phyloP scores from a whole-genome alignment of 2,329 filamentous ascomycete species.

The Conoideocrella luteorostrata region DNA sequence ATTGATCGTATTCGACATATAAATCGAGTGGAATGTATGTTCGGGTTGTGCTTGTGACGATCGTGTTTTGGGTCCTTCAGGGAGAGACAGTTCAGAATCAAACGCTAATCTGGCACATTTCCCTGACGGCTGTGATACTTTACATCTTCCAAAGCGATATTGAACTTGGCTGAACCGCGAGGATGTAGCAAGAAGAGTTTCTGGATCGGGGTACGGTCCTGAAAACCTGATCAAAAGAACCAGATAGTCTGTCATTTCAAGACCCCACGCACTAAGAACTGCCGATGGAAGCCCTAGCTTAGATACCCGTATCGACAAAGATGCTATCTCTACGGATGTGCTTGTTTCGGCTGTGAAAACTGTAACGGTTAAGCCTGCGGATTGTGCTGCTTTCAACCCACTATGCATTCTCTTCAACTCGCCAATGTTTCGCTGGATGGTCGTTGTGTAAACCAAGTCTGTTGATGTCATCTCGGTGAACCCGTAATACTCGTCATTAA shows the following conservation, averaged over 20 bases:
- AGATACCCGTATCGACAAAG: slow-evolving; percentile 61
- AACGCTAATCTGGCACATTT: slow-evolving; percentile 49
- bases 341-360: slow-evolving; percentile 43
- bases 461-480: slow-evolving; percentile 6
- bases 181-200: slow-evolving; percentile 43
- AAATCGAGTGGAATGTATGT: slow-evolving; percentile 37
- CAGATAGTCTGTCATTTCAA: slow-evolving; percentile 61
- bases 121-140: slow-evolving; percentile 63
- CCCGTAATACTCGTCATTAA: slow-evolving; percentile 7
- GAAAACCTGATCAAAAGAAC: slow-evolving; percentile 64
- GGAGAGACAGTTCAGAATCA: slow-evolving; percentile 11
- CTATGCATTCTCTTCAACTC: slow-evolving; percentile 5
- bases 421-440: neutral
- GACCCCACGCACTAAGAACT: slow-evolving; percentile 69
- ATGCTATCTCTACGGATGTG: slow-evolving; percentile 42
- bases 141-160: slow-evolving; percentile 65
- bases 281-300: slow-evolving; percentile 70
- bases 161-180: slow-evolving; percentile 27
- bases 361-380: slow-evolving; percentile 65
- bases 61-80: no score
- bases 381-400: slow-evolving; percentile 47
- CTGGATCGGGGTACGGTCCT: slow-evolving; percentile 52
- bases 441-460: neutral
- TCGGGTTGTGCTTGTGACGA: neutral
- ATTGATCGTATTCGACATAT: slow-evolving; percentile 67